Evolutionary conservation across 176 grass and related monocot species (phyloP), one percentile per base, ranked within the genome.

Genomic region (Carex littledalei): DNA sequence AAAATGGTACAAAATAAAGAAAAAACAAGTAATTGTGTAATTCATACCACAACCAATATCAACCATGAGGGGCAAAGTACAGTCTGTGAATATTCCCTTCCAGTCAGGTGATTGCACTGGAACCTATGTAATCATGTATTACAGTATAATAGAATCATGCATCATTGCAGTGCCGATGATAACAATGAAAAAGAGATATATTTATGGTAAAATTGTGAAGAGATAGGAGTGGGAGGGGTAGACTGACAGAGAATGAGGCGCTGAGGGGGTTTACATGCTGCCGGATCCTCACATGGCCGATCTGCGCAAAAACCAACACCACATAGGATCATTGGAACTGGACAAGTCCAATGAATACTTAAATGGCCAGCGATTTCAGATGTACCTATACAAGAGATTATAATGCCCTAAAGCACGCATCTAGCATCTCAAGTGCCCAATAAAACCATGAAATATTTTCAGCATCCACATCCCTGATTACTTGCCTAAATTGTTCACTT

Each of bases 231-330:
- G 2, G 16, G 18, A 65, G 35, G 15, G 56, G 45, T 22, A 43
- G 5, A 89, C 85, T 87, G 61, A 98, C 95, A 0, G 85, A 56
- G 84, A 98, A 98, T 80, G 88, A 89, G 15, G 93, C 87, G 50
- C 92, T 98, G 74, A 98, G 91, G n/a, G 95, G 95, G 84, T 98
- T 98, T 59, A 98, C 95, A 80, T 98, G 95, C 86, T 98, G 93
- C 75, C 95, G 91, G 84, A 98, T 93, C 79, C 95, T 89, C 73
- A 98, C 69, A 71, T 92, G 93, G 59, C 93, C 95, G 78, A 92
- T 77, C 95, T 94, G 91, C 74, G 5, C 39, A 69, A 56, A 56
- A 34, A 43, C 61, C 26, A 80, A 67, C 13, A 54, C 12, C n/a
- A 17, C 22, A 62, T 17, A 64, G 14, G 41, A 29, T 67, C 57